Evolutionary conservation across 1,139 yeast genomes (phyloP).

Genomic region (Hemisphaericaspora subhashii): DNA sequence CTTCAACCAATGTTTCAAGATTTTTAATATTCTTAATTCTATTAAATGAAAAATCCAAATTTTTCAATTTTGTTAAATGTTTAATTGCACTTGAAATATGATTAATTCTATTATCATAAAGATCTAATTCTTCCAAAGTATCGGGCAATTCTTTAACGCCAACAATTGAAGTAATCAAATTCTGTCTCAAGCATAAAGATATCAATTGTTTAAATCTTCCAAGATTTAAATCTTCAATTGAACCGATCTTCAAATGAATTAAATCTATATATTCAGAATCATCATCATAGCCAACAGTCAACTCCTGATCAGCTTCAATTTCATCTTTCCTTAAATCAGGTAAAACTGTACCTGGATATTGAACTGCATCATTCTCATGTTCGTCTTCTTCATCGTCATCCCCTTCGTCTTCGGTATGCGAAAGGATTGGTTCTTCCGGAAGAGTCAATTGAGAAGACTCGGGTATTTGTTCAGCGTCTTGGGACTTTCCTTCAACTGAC

Average conservation of each 20-base stretch:
- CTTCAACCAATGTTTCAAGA: constrained; percentile 57
- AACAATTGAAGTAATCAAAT: constrained; percentile 69
- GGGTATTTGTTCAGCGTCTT: neutral
- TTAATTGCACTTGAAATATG: constrained; percentile 75
- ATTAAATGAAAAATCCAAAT: constrained; percentile 85
- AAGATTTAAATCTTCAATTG: constrained; percentile 66
- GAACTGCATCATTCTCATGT: constrained; percentile 32
- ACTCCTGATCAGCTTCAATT: constrained; percentile 53
- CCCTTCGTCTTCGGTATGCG: constrained; percentile 26
- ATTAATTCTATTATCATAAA: constrained; percentile 88
- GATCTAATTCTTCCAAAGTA: constrained; percentile 73
- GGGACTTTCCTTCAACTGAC: neutral
- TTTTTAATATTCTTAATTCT: constrained; percentile 86
- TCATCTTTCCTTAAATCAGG: constrained; percentile 53
- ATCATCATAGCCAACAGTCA: constrained; percentile 59
- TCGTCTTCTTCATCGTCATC: constrained; percentile 29
- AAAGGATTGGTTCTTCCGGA: constrained; percentile 6
- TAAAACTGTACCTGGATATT: constrained; percentile 49
- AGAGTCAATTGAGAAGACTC: neutral
- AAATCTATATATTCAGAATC: constrained; percentile 73
- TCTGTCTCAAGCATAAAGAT: constrained; percentile 77
- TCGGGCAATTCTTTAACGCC: constrained; percentile 64
- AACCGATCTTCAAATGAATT: constrained; percentile 72
- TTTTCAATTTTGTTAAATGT: constrained; percentile 56
- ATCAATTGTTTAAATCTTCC: constrained; percentile 58